These are phyloP conservation scores for Schizophyllum amplum DNA, from an alignment of 1,284 basidiomycete species.

Conservation along the genomic window DNA sequence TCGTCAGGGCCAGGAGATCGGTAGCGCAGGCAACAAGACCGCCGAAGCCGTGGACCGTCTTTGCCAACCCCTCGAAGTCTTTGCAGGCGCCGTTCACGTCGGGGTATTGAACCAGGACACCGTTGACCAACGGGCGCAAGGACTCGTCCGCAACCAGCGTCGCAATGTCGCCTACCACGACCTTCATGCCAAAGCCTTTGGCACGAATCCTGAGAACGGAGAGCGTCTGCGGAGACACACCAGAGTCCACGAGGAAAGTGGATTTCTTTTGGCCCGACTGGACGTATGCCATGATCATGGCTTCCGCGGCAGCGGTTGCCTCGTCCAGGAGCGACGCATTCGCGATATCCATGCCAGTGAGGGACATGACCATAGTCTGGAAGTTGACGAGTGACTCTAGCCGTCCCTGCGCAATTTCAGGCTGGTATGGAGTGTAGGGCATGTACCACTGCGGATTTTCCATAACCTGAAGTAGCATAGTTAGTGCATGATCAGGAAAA, in stretches of 20 bases:
- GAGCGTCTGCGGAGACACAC: conserved; percentile 81
- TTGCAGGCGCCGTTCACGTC: conserved; percentile 83
- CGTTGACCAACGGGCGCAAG: conserved; percentile 65
- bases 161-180: conserved; percentile 60
- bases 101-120: conserved; percentile 88
- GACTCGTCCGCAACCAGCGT: conserved; percentile 46
- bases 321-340: conserved; percentile 92
- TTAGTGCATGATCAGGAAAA: conserved; percentile 3
- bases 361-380: conserved; percentile 93
- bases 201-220: conserved; percentile 83
- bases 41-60: conserved; percentile 67
- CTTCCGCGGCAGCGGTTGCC: conserved; percentile 90
- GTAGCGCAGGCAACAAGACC: conserved; percentile 84
- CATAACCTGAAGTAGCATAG: conserved; percentile 51
- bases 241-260: conserved; percentile 78
- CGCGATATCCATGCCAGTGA: conserved; percentile 92
- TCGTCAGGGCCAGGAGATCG: conserved; percentile 87
- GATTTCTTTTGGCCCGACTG: conserved; percentile 65
- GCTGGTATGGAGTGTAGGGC: conserved; percentile 92
- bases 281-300: conserved; percentile 80
- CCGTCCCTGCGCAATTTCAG: conserved; percentile 90
- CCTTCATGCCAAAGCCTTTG: conserved; percentile 81
- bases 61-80: conserved; percentile 67
- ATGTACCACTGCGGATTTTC: conserved; percentile 99
- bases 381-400: conserved; percentile 96